Evolutionary conservation across 306 rosid genomes (phyloP).

Genomic region (Pterocarpus santalinus): DNA sequence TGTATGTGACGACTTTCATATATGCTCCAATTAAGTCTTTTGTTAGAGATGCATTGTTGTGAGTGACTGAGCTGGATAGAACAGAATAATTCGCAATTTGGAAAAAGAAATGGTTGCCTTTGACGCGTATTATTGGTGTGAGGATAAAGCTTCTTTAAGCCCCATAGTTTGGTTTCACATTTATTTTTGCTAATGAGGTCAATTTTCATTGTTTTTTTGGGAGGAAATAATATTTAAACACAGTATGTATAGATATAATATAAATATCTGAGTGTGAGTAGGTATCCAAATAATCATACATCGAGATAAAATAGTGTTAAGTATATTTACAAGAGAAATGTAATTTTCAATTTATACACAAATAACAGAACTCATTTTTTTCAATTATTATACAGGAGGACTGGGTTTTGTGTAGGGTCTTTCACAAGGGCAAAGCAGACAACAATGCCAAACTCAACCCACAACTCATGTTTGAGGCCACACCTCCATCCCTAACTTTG

Average conservation of each 20-base stretch:
- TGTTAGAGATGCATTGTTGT: background rate
- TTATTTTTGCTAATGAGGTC: slow-evolving; percentile 46
- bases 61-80: slow-evolving; percentile 31
- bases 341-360: too few relatives aligned
- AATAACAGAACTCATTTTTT: background rate
- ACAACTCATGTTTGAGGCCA: slow-evolving; percentile 51
- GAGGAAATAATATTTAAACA: too few relatives aligned
- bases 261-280: too few relatives aligned
- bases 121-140: slow-evolving; percentile 38
- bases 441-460: slow-evolving; percentile 60
- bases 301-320: too few relatives aligned
- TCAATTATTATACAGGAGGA: slow-evolving; percentile 79
- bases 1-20: slow-evolving; percentile 1
- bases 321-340: too few relatives aligned
- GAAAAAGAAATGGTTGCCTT: slow-evolving; percentile 1
- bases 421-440: slow-evolving; percentile 77
- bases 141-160: slow-evolving; percentile 46
- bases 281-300: too few relatives aligned
- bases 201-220: background rate
- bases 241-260: too few relatives aligned
- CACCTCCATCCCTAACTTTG: slow-evolving; percentile 52
- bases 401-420: slow-evolving; percentile 97
- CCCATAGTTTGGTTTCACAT: slow-evolving; percentile 23
- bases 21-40: background rate
- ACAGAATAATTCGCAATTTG: slow-evolving; percentile 41